phyloP scores from a whole-genome alignment of 2,329 filamentous ascomycete species.

The Colletotrichum sidae region DNA sequence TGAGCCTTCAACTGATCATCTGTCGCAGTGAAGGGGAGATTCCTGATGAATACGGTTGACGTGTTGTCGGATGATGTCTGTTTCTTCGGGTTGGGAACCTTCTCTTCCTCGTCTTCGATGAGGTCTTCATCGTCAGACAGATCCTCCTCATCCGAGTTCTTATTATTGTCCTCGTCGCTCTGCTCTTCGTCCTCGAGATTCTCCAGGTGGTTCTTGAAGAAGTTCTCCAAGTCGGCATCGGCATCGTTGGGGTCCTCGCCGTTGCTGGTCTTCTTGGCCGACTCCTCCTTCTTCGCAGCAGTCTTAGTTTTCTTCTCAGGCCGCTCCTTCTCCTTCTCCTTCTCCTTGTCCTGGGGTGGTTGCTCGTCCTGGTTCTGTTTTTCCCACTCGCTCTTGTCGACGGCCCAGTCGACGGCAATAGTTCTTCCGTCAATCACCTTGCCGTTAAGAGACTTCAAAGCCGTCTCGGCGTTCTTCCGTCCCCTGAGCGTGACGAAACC shows the following conservation, averaged over 20 bases:
- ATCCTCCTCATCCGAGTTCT: conserved; percentile 55
- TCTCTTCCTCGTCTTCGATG: conserved; percentile 51
- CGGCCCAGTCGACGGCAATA: conserved; percentile 95
- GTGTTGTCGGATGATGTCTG: conserved; percentile 69
- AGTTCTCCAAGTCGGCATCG: conserved; percentile 63
- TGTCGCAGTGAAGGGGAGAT: conserved; percentile 88
- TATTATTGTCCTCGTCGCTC: conserved; percentile 58
- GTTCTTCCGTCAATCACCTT: conserved; percentile 89
- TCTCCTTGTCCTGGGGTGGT: conserved; percentile 33
- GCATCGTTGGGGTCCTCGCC: conserved; percentile 53
- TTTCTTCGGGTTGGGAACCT: conserved; percentile 47
- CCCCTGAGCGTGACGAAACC: conserved; percentile 92
- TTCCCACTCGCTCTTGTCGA: conserved; percentile 90
- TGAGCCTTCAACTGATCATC: conserved; percentile 87
- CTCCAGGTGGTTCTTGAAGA: conserved; percentile 68
- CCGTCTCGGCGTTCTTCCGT: conserved; percentile 90
- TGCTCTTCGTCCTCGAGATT: conserved; percentile 70
- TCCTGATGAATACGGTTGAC: conserved; percentile 90
- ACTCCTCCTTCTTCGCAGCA: conserved; percentile 45
- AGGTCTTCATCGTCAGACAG: conserved; percentile 58
- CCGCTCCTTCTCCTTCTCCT: conserved; percentile 49
- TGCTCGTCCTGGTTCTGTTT: conserved; percentile 62
- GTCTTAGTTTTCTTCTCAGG: conserved; percentile 51
- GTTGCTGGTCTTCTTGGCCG: conserved; percentile 44
- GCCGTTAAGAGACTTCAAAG: conserved; percentile 86